Evolutionary conservation across 352 stramenopile species (phyloP), one percentile per base, ranked within the genome.

Genomic region (Phytophthora crassamura): DNA sequence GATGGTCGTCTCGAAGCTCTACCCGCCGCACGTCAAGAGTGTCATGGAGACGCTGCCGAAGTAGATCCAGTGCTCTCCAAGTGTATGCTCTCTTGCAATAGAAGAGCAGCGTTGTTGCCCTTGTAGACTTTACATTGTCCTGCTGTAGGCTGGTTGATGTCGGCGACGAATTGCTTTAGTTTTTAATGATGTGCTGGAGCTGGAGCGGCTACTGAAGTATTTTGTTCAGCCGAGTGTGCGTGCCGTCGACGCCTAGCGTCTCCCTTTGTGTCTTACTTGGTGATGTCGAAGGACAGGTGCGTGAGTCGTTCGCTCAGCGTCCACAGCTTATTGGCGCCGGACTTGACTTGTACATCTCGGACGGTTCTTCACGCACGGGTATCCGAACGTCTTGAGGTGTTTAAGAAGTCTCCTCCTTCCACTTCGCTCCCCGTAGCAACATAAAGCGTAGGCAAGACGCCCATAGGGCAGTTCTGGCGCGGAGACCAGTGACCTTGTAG

Each of bases 1-100:
- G 65, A 66, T 83, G 42, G 42, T 86, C 53, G 67, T 93, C 20
- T 88, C 82, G 36, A 87, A 84, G 67, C 61, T 93, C 34, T 93
- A 90, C 51, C 82, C 82, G 53, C 82, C 84, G 3, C 62, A 77
- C 41, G 48, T 74, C 28, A 81, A 86, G 71, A 93, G 78, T 64
- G 78, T 93, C 66, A 89, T 93, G 76, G 84, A 93, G 50, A 72
- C 61, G 33, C 43, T 48, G 28, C 42, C 22, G 22, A 25, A 25
- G 22, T 25, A 25, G 3, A 25, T 1, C 22, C 3, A 25, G 22
- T 25, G 22, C 22, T 3, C 22, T 25, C 22, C 22, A 25, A 25
- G 22, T 25, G 3, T 25, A 25, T 3, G 22, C 22, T 25, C 22
- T 25, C 22, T 1, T 25, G 22, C 22, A 25, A 25, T 25, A 25